Base-by-base conservation (phyloP, 1,284 basidiomycete species). In the Sanghuangporus weigelae region DNA sequence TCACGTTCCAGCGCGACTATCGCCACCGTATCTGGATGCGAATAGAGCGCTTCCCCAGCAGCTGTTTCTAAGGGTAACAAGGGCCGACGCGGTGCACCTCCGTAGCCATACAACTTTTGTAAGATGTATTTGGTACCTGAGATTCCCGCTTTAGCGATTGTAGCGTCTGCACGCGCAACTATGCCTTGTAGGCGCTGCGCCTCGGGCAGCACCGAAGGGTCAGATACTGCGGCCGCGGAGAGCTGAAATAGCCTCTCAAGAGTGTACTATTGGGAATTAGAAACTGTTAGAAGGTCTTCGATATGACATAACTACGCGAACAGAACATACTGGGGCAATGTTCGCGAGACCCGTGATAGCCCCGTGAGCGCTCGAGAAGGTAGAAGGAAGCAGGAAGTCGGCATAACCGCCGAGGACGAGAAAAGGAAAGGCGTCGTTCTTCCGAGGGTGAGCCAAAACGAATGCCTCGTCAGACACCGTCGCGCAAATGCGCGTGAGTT, bases 41-140 rank as follows among this genome's bases (percentile, higher is more conserved):
- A 81, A 84, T 89, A 89, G 63, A 95, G 75, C 3, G 79, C 79
- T 57, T 80, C 76, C 21, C 82, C 86, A 31, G 75, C 83, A 31
- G 74, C 81, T 36, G 80, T 70, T 8, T 81, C 78, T 21, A 88
- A 84, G 4, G 86, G 84, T 48, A 84, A 83, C 57, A 96, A 81
- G 10, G 95, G 91, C 66, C 81, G 85, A 63, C 94, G 83, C 48
- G 91, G 85, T 40, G 81, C 74, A 0, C 93, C 91, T 16, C 89
- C 89, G 71, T 92, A 92, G 5, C 92, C 92, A 68, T 87, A 82
- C 57, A 91, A 74, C 72, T 84, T 87, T 74, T 90, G 77, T 36
- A 95, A 75, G 59, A 92, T 80, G 73, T 79, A 88, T 76, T 96
- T 96, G 12, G 90, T 94, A 7, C 93, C 93, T 1, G 89, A 78